A percentile compares a stretch with the other conserved stretches of the same genome.
phyloP scores from a whole-genome alignment of 768 basidiomycete genomes.

The Tylopilus rubrobrunneus region DNA sequence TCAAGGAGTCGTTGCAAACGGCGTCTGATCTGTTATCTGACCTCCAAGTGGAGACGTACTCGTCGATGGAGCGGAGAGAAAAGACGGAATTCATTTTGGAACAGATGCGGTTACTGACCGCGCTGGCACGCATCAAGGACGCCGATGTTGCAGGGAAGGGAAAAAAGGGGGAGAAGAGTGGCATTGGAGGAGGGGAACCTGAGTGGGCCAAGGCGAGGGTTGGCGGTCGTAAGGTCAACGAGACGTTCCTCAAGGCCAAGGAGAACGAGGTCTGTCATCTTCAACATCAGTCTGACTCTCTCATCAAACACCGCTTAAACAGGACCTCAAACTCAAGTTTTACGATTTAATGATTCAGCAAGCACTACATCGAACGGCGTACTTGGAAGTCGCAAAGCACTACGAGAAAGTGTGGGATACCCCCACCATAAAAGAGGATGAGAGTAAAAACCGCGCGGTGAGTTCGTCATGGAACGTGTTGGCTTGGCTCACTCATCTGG shows the following conservation, averaged over 20 bases:
- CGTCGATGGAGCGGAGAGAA: slow-evolving; percentile 95
- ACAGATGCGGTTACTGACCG: slow-evolving; percentile 89
- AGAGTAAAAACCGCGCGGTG: slow-evolving; percentile 65
- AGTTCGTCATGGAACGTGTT: slow-evolving; percentile 20
- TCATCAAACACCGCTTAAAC: slow-evolving; percentile 4
- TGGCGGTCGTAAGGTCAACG: slow-evolving; percentile 90
- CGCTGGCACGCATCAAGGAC: slow-evolving; percentile 75
- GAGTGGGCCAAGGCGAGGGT: slow-evolving; percentile 95
- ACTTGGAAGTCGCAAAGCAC: slow-evolving; percentile 92
- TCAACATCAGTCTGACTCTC: background rate
- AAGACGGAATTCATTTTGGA: slow-evolving; percentile 98
- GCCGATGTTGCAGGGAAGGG: slow-evolving; percentile 54
- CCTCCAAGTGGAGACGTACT: slow-evolving; percentile 98
- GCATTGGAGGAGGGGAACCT: slow-evolving; percentile 67
- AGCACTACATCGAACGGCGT: slow-evolving; percentile 77
- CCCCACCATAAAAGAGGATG: slow-evolving; percentile 86
- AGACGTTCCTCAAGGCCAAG: slow-evolving; percentile 84
- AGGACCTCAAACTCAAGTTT: slow-evolving; percentile 95
- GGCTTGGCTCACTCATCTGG: slow-evolving; percentile 1
- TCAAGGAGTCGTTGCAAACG: slow-evolving; percentile 71
- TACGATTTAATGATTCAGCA: slow-evolving; percentile 97
- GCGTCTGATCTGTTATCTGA: slow-evolving; percentile 93
- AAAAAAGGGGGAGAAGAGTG: slow-evolving; percentile 48
- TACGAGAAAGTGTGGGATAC: slow-evolving; percentile 98
- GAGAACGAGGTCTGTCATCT: slow-evolving; percentile 73